Base-by-base conservation (phyloP, 208 protist genomes). In the Lotmaria passim region DNA sequence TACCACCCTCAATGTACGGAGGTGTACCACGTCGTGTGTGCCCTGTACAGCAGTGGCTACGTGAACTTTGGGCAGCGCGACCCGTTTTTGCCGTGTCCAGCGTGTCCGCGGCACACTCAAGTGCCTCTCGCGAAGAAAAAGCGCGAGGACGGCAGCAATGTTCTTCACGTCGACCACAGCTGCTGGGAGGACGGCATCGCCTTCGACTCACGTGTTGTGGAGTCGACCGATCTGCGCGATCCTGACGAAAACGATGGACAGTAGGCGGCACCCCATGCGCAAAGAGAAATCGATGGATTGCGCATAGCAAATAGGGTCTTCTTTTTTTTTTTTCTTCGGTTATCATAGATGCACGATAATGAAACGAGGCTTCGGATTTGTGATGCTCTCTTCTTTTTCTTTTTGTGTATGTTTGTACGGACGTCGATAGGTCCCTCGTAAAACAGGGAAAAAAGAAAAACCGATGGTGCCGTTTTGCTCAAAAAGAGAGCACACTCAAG, bases 31-130 rank as follows among this genome's bases (percentile, higher is more conserved):
- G 67, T 81, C 2, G 75, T 95, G 39, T 93, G 90, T 41, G 90
- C 90, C 33, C 69, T 92, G 24, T 95, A 89, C 77, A 87, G 79
- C 28, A 55, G 77, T 48, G 90, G 87, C 38, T 95, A 95, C 64
- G 90, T 95, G 0, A 95, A 95, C 58, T 93, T 95, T 73, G 90
- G 90, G 17, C 89, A 93, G 62, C 84, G 87, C 33, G 90, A 95
- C 65, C 90, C 90, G 2, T 88, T 82, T 50, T 39, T 92, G 73
- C 90, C 90, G 12, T 93, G 86, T 33, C 78, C 90, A 3, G 90
- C 90, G 14, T 95, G 90, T 47, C 90, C 90, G 36, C 74, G 80
- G 4, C 90, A 95, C 73, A 95, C 90, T 7, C 86, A 89, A 51
- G 90, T 95, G 38, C 39, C 69, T 56, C 21, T 78, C 23, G 39